Percentiles rank a stretch among this genome's conserved stretches.
Conservation (phyloP, 176 grass and related monocot genomes). For the Oryza rufipogon region DNA sequence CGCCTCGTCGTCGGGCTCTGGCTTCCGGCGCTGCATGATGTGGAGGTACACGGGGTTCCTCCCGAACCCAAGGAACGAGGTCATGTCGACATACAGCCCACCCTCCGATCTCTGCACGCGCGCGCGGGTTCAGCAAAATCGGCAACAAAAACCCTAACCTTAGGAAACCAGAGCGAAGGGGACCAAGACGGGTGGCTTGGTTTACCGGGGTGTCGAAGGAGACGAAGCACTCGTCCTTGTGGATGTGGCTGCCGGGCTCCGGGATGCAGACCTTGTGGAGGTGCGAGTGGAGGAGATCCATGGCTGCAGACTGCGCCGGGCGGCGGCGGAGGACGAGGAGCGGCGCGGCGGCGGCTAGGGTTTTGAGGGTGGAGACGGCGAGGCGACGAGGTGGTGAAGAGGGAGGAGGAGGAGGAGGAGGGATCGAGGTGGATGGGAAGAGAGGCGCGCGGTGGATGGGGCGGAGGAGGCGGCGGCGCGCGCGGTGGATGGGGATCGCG, state of each 20-base stretch:
- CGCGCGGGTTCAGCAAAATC: neutral
- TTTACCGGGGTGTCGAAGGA: constrained; percentile 93
- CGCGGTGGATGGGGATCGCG: no score
- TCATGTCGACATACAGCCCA: constrained; percentile 81
- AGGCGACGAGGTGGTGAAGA: neutral
- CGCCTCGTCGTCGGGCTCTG: constrained; percentile 64
- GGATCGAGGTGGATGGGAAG: no score
- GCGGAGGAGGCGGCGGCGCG: no score
- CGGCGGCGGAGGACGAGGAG: constrained; percentile 1
- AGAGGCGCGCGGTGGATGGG: no score
- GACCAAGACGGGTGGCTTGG: neutral
- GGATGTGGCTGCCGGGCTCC: constrained; percentile 88
- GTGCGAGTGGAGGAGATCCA: constrained; percentile 88
- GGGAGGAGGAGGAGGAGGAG: neutral
- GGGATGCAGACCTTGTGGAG: constrained; percentile 93
- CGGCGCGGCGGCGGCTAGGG: constrained; percentile 39
- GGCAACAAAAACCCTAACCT: constrained; percentile 36
- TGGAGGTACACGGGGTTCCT: constrained; percentile 91
- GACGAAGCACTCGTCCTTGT: constrained; percentile 96
- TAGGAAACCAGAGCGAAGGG: constrained; percentile 9
- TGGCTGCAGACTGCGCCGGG: constrained; percentile 42
- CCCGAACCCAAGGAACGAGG: constrained; percentile 86
- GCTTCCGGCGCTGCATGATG: constrained; percentile 75
- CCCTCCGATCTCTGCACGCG: constrained; percentile 69
- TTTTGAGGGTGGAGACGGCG: constrained; percentile 35